A percentile compares a stretch with the other conserved stretches of the same genome.
Evolutionary conservation across 169 alveolate species (phyloP).

Genomic region (Plasmodium cynomolgi): DNA sequence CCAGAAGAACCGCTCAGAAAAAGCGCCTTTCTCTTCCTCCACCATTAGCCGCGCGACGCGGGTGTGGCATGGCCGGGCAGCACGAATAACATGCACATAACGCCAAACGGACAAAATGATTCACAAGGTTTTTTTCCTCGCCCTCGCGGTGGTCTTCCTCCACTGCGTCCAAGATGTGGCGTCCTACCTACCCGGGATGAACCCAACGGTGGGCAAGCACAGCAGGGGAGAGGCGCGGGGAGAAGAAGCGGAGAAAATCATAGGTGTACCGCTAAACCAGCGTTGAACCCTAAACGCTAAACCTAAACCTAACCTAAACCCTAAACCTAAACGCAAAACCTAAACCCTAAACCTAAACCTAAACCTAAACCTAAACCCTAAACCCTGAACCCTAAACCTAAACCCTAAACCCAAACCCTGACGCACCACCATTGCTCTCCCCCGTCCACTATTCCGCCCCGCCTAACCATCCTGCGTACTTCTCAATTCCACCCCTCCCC

Average conservation of each 20-base stretch:
- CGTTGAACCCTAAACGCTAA: too few species aligned
- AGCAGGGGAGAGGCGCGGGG: background rate
- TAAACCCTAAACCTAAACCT: too few species aligned
- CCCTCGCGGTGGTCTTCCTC: background rate
- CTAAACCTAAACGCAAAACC: too few species aligned
- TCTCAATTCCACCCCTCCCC: background rate
- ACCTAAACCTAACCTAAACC: too few species aligned
- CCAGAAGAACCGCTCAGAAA: background rate
- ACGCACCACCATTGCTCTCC: background rate
- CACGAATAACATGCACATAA: background rate
- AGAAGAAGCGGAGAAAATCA: too few species aligned
- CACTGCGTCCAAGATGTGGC: conserved; percentile 21
- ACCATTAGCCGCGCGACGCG: background rate
- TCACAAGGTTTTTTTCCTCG: background rate
- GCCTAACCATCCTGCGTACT: background rate
- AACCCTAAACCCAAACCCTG: too few species aligned
- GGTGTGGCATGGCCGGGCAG: background rate
- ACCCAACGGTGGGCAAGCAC: conserved; percentile 30
- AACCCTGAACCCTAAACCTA: too few species aligned
- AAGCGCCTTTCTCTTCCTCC: background rate
- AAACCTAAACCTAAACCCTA: too few species aligned
- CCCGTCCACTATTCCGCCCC: background rate
- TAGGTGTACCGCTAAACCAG: too few species aligned
- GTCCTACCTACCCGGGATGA: conserved; percentile 71
- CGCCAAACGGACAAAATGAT: conserved; percentile 8